phyloP scores from a whole-genome alignment of 2,329 filamentous ascomycete genomes.

The Xylariaceae sp. region DNA sequence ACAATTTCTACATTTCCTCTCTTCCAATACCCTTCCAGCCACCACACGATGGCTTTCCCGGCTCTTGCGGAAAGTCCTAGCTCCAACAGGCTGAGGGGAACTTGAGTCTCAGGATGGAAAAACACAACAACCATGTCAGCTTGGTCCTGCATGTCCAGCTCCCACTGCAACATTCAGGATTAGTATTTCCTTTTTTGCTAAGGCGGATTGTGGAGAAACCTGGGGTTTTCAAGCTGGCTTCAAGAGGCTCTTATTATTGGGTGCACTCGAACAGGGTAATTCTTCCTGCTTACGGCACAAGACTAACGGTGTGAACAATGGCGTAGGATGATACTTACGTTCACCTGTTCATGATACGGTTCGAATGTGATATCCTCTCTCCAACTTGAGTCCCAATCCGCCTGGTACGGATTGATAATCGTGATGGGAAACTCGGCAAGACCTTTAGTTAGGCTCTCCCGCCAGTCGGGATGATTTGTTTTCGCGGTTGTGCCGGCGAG shows the following conservation, averaged over 20 bases:
- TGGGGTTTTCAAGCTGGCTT: no score
- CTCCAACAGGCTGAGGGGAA: constrained; percentile 63
- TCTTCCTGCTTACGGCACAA: background rate
- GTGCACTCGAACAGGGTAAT: no score
- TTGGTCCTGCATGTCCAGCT: constrained; percentile 57
- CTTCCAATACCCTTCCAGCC: constrained; percentile 55
- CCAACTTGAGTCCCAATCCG: constrained; percentile 59
- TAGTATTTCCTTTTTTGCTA: constrained; percentile 34
- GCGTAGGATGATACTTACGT: background rate
- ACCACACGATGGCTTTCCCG: constrained; percentile 56
- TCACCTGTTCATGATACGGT: constrained; percentile 52
- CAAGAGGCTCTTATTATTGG: no score
- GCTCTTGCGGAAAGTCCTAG: constrained; percentile 54
- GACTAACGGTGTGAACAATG: background rate
- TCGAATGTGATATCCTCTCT: constrained; percentile 49
- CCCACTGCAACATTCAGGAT: constrained; percentile 48
- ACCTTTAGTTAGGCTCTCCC: constrained; percentile 43
- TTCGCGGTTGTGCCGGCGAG: constrained; percentile 60
- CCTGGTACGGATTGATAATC: constrained; percentile 59
- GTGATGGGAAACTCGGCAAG: constrained; percentile 52
- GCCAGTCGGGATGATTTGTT: constrained; percentile 52
- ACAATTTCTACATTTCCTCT: constrained; percentile 64
- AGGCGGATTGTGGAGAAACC: no score
- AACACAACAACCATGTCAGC: constrained; percentile 60
- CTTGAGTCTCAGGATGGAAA: constrained; percentile 54